These are phyloP conservation scores for Fusarium chaquense DNA, from an alignment of 2,329 filamentous ascomycete species.

Conservation along the genomic window DNA sequence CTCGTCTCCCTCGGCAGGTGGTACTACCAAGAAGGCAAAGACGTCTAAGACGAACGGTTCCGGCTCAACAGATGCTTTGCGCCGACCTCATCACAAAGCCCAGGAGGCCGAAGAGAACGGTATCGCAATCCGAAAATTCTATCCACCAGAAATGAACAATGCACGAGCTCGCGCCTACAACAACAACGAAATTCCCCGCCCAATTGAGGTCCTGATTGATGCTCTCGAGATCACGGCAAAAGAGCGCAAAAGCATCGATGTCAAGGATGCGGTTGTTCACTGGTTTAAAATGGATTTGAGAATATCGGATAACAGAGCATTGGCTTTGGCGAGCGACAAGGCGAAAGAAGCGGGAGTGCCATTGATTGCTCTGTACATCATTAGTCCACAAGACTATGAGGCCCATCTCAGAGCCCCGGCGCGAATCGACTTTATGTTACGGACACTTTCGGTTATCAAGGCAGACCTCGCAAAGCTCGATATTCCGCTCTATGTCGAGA, in stretches of 20 bases:
- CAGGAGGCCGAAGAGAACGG: conserved; percentile 65
- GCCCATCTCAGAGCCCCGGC: conserved; percentile 81
- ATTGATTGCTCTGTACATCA: conserved; percentile 80
- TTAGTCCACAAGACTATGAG: conserved; percentile 86
- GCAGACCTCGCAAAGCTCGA: conserved; percentile 75
- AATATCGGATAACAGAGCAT: conserved; percentile 76
- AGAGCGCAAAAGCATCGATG: conserved; percentile 63
- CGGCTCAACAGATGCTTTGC: conserved; percentile 51
- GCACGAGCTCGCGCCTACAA: conserved; percentile 80
- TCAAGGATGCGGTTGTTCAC: conserved; percentile 77
- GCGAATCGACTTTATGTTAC: conserved; percentile 83
- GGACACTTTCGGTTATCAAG: conserved; percentile 75
- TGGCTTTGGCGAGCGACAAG: conserved; percentile 73
- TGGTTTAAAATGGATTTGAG: conserved; percentile 93
- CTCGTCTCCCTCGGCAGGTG: conserved; percentile 34
- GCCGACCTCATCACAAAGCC: conserved; percentile 61
- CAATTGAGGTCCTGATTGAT: conserved; percentile 74
- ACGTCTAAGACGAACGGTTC: conserved; percentile 42
- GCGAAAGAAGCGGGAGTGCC: conserved; percentile 77
- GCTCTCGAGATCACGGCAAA: conserved; percentile 71
- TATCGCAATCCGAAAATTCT: conserved; percentile 79
- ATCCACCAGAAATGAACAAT: conserved; percentile 88
- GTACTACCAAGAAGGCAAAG: conserved; percentile 52
- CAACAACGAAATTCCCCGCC: conserved; percentile 74
- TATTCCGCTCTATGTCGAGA: conserved; percentile 83